Evolutionary conservation across 805 yeast genomes (phyloP).

Genomic region (Metahyphopichia silvanorum): DNA sequence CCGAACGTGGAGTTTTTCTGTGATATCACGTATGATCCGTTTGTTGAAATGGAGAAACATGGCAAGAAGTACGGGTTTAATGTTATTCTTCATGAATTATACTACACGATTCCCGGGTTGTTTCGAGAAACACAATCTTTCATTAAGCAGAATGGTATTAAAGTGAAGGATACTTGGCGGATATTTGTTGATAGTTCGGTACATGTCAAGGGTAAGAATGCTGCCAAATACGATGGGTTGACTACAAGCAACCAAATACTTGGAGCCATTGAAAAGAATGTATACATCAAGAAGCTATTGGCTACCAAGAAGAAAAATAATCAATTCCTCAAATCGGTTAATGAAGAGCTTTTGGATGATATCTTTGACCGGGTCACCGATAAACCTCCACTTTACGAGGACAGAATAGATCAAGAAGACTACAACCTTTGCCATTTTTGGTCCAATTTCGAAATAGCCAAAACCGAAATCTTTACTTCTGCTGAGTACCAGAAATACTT

Average conservation of each 20-base stretch:
- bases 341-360: slow-evolving; percentile 28
- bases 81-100: slow-evolving; percentile 71
- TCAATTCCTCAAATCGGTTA: slow-evolving; percentile 17
- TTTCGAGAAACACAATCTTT: slow-evolving; percentile 71
- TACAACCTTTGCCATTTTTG: slow-evolving; percentile 86
- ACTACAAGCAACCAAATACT: slow-evolving; percentile 16
- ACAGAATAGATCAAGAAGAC: slow-evolving; percentile 61
- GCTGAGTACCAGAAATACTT: slow-evolving; percentile 66
- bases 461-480: slow-evolving; percentile 70
- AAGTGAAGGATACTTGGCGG: slow-evolving; percentile 66
- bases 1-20: slow-evolving; percentile 90
- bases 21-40: slow-evolving; percentile 90
- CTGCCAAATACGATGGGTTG: slow-evolving; percentile 19
- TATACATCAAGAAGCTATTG: slow-evolving; percentile 21
- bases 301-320: slow-evolving; percentile 18
- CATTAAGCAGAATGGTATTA: slow-evolving; percentile 41
- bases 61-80: slow-evolving; percentile 85
- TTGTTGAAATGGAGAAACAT: slow-evolving; percentile 65
- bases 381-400: slow-evolving; percentile 37
- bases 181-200: slow-evolving; percentile 47
- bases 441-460: slow-evolving; percentile 91
- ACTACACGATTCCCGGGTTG: slow-evolving; percentile 77
- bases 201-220: slow-evolving; percentile 18
- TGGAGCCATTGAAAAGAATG: slow-evolving; percentile 23
- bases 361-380: slow-evolving; percentile 36